Evolutionary conservation across 805 yeast species (phyloP), one percentile per base, ranked within the genome.

Genomic region (Saturnispora halmiae): DNA sequence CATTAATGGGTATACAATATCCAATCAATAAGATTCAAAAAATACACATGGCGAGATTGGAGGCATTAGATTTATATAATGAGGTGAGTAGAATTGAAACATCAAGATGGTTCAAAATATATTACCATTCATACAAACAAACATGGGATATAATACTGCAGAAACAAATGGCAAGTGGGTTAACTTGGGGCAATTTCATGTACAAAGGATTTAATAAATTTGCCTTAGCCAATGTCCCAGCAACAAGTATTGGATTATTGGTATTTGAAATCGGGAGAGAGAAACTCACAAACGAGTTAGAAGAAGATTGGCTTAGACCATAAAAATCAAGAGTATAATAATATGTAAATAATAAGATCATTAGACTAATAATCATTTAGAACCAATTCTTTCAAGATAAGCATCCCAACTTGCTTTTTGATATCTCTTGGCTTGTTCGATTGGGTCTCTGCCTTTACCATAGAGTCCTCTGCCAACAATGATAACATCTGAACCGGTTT

Each of bases 381-480:
- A 21, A 8, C 14, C 4, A 14, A 51, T 44, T 42, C 69, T 67
- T 38, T 68, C 67, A 52, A 71, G 56, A 56, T 90, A 92, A 5
- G 97, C 95, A 21, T 73, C 71, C 99, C 99, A 92, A 4, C 97
- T 97, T 13, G 97, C 97, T 42, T 73, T 72, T 63, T 82, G 77
- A 63, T 92, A 92, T 55, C 99, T 74, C 54, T 78, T 73, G 32
- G 95, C 94, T 63, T 92, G 96, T 11, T 67, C 82, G 2, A 68
- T 69, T 6, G 96, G 95, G 58, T 90, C 94, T 64, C 97, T 79
- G 16, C 94, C 96, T 54, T 86, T 83, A 11, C 92, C 97, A 59
- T 83, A 87, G 42, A 92, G 69, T 0, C 99, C 99, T 63, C 99
- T 77, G 9, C 99, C 99, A n/a, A 92, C 99, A 59, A 92, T 92